A percentile compares a stretch with the other conserved stretches of the same genome.
These are phyloP conservation scores for Eucalyptus pauciflora DNA, from an alignment of 345 rosid species.

Conservation along the genomic window DNA sequence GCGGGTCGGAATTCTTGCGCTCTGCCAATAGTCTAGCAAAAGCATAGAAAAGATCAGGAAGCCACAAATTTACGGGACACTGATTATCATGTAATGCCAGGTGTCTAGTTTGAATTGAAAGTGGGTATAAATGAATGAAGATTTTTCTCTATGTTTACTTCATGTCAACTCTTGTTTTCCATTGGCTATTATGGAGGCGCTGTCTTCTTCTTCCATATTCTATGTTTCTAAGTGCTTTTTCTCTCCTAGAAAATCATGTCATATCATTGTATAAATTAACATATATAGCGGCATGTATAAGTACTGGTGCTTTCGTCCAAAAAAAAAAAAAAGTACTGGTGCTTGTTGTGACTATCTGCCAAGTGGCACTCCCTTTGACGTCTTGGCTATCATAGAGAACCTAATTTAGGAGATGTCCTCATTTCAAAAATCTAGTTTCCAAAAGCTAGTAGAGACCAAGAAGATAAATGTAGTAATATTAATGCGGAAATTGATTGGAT, in stretches of 20 bases:
- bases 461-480: too few relatives aligned
- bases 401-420: not conserved
- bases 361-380: not conserved
- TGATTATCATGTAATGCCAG: not conserved
- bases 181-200: not conserved
- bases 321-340: too few relatives aligned
- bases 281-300: not conserved
- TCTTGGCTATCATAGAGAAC: not conserved
- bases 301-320: too few relatives aligned
- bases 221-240: not conserved
- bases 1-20: not conserved
- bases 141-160: too few relatives aligned
- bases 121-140: not conserved
- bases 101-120: not conserved
- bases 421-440: too few relatives aligned
- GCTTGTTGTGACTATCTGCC: not conserved
- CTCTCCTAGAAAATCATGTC: not conserved
- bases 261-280: not conserved
- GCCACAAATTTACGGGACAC: not conserved
- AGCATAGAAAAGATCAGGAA: not conserved
- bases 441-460: fast-evolving
- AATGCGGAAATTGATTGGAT: fast-evolving
- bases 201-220: not conserved
- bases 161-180: not conserved
- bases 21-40: not conserved